Evolutionary conservation across 495 filamentous ascomycete genomes (phyloP).

Genomic region (Daldinia decipiens): DNA sequence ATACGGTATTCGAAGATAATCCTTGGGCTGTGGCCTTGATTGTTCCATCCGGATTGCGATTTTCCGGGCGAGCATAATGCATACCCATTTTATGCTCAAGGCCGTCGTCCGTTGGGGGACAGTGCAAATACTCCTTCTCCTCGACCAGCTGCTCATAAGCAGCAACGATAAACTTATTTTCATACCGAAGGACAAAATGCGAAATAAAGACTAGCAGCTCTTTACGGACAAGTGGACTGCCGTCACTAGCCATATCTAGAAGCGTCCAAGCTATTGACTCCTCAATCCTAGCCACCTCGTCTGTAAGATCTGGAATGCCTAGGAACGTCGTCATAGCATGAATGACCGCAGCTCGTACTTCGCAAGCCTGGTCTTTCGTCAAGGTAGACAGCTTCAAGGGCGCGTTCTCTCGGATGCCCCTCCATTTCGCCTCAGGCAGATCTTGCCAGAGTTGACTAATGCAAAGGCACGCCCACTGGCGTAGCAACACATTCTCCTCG

Average conservation of each 20-base stretch:
- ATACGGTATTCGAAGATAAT: conserved; percentile 86
- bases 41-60: conserved; percentile 60
- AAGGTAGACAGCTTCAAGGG: conserved; percentile 80
- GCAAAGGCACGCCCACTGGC: conserved; percentile 97
- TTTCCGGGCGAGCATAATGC: conserved; percentile 61
- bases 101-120: conserved; percentile 61
- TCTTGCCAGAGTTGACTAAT: conserved; percentile 95
- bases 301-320: conserved; percentile 90
- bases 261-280: conserved; percentile 86
- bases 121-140: conserved; percentile 74
- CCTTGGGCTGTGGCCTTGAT: conserved; percentile 61
- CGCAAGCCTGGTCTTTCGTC: conserved; percentile 88
- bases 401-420: conserved; percentile 84
- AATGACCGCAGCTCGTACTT: conserved; percentile 92
- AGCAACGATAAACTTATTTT: conserved; percentile 89
- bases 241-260: conserved; percentile 87
- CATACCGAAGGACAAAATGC: conserved; percentile 87
- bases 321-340: conserved; percentile 94
- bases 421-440: conserved; percentile 91
- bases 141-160: conserved; percentile 91
- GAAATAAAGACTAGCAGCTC: conserved; percentile 95
- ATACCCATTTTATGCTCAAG: conserved; percentile 65
- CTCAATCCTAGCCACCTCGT: conserved; percentile 89
- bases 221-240: conserved; percentile 90
- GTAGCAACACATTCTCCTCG: conserved; percentile 83